Base-by-base conservation (phyloP, 2,329 filamentous ascomycete genomes). In the Aureobasidium sp. region DNA sequence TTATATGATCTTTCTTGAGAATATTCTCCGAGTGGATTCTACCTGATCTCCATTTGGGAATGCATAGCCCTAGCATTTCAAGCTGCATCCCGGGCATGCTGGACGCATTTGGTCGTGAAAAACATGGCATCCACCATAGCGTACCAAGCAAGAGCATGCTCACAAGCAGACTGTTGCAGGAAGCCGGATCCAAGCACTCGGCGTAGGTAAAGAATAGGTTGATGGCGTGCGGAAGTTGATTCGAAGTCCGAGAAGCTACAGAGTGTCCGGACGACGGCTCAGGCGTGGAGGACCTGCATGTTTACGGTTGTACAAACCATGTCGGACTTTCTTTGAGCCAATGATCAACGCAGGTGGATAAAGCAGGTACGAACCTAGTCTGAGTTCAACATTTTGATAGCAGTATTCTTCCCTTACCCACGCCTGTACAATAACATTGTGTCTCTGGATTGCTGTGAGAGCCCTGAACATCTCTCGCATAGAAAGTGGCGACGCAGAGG, bases 11-110 rank as follows among this genome's bases (percentile, higher is more conserved):
- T 45, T 21, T 11, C 37, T 5, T 32, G 14, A 32, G 16, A 1
- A 39, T 39, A 32, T 55, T 30, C 30, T 59, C 55, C 42, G 36
- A 49, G 7, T 21, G 34, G 34, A 21, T 34, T 7, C 44, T 49
- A 41, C 16, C 44, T 30, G 44, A 41, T 49, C 34, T 21, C 21
- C 30, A 42, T 13, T 34, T 21, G 32, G n/a, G 55, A 9, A 59
- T 49, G 44, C 55, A 59, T 59, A 41, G 55, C 55, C 49, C 59
- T 54, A 39, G 59, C 49, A 39, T 7, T 47, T 41, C 59, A 61
- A 39, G 29, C 39, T 32, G 8, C 25, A 45, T 49, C 48, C 37
- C 47, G 21, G 49, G 48, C 29, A 39, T 44, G 25, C 47, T 36
- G 10, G 4, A 54, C 41, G 14, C 6, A 39, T 44, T 25, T 4